Conservation (phyloP, 2,329 filamentous ascomycete genomes). For the Penicillium sp. region DNA sequence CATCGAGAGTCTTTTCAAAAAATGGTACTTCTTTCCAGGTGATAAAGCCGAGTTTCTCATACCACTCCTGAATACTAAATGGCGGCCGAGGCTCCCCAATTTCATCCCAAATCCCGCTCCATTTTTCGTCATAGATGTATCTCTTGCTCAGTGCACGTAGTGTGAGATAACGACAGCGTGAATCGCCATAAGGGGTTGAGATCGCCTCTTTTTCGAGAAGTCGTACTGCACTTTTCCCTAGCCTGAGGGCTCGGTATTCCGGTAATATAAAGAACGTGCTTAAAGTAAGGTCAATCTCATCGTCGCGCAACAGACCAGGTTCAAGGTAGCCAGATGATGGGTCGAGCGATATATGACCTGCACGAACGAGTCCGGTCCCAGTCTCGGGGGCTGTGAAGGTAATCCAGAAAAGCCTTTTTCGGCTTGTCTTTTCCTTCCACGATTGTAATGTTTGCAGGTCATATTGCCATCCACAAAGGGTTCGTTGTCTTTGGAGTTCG, state of each 20-base stretch:
- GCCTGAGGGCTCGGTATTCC: conserved; percentile 19
- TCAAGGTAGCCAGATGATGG: conserved; percentile 21
- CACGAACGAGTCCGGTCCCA: conserved; percentile 11
- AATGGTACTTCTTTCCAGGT: conserved; percentile 31
- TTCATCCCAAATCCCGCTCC: conserved; percentile 15
- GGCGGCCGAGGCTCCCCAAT: conserved; percentile 8
- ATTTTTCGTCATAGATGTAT: conserved; percentile 27
- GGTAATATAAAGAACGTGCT: conserved; percentile 32
- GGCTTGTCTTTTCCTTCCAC: conserved; percentile 16
- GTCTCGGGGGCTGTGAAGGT: conserved; percentile 1
- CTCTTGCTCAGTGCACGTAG: conserved; percentile 26
- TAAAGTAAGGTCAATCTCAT: conserved; percentile 24
- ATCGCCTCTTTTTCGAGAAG: conserved; percentile 21
- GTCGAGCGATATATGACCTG: conserved; percentile 36
- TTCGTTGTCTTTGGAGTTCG: conserved; percentile 25
- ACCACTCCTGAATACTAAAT: conserved; percentile 30
- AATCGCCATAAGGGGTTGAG: conserved; percentile 21
- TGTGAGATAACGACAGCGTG: conserved; percentile 22
- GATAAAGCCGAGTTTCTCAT: conserved; percentile 31
- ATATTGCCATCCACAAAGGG: conserved; percentile 26
- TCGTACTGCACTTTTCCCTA: conserved; percentile 25
- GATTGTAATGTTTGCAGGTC: conserved; percentile 11
- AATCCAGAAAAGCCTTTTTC: conserved; percentile 31
- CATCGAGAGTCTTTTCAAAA: conserved; percentile 16
- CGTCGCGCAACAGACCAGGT: conserved; percentile 15